Evolutionary conservation across 768 basidiomycete species (phyloP).

Genomic region (Pisolithus orientalis): DNA sequence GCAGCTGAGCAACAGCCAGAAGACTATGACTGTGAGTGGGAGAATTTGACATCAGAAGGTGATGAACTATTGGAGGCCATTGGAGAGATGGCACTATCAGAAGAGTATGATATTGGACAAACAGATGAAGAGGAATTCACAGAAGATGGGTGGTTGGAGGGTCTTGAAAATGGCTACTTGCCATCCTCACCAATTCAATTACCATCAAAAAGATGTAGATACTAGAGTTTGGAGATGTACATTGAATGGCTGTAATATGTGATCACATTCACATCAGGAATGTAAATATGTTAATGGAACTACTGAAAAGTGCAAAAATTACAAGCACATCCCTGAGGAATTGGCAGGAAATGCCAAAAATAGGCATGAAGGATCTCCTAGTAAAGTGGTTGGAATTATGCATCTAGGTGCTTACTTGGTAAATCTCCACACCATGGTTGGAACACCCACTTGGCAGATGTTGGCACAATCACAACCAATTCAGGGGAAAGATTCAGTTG

Average conservation of each 20-base stretch:
- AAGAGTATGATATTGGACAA: neutral
- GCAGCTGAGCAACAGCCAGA: neutral
- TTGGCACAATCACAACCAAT: neutral
- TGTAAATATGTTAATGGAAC: neutral
- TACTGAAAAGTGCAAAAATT: no score
- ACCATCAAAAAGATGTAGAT: neutral
- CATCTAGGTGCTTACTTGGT: neutral
- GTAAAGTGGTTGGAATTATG: no score
- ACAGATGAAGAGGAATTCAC: neutral
- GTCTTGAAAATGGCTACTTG: neutral
- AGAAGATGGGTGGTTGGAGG: neutral
- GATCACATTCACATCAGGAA: neutral
- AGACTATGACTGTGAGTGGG: neutral
- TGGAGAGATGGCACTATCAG: constrained; percentile 3
- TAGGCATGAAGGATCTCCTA: no score
- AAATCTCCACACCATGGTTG: neutral
- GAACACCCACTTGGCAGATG: neutral
- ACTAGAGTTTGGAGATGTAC: neutral
- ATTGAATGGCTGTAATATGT: neutral
- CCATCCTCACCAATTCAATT: neutral
- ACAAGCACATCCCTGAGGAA: no score
- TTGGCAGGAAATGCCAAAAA: no score
- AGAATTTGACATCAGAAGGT: neutral
- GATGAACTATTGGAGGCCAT: constrained; percentile 1
- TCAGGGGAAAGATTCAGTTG: no score